These are phyloP conservation scores for Cercospora sp. DNA, from an alignment of 2,329 filamentous ascomycete species.

Conservation along the genomic window DNA sequence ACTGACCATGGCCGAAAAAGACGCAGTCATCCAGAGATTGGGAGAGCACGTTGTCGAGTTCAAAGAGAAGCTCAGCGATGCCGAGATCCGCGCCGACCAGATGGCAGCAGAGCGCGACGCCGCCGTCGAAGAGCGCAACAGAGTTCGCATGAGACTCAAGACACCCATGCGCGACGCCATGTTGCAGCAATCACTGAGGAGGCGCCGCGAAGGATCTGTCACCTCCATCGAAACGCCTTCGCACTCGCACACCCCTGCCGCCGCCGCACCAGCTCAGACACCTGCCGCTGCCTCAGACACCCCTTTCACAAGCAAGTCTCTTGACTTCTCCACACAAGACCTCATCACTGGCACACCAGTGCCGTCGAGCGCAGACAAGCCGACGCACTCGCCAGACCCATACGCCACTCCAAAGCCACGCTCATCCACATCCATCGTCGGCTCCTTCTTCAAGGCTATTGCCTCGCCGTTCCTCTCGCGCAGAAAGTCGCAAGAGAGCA, in stretches of 20 bases:
- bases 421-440: constrained; percentile 17
- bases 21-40: constrained; percentile 21
- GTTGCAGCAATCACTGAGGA: constrained; percentile 9
- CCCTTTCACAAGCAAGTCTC: constrained; percentile 6
- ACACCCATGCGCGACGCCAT: constrained; percentile 9
- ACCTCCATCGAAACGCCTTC: constrained; percentile 3
- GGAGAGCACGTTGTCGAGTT: constrained; percentile 10
- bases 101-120: constrained; percentile 9
- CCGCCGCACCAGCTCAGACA: constrained; percentile 4
- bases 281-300: constrained; percentile 2
- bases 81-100: neutral
- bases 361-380: neutral
- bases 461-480: constrained; percentile 21
- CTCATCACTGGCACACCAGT: constrained; percentile 20
- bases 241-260: constrained; percentile 1
- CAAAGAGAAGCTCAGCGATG: constrained; percentile 3
- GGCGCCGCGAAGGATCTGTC: neutral
- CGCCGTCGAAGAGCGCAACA: constrained; percentile 1
- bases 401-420: constrained; percentile 5
- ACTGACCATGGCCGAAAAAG: constrained; percentile 24
- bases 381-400: constrained; percentile 3
- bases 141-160: neutral
- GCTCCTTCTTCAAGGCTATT: constrained; percentile 21
- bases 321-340: constrained; percentile 13
- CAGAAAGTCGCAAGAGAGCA: constrained; percentile 6